Base-by-base conservation (phyloP, 2,329 filamentous ascomycete species). In the Bipolaris cookei region DNA sequence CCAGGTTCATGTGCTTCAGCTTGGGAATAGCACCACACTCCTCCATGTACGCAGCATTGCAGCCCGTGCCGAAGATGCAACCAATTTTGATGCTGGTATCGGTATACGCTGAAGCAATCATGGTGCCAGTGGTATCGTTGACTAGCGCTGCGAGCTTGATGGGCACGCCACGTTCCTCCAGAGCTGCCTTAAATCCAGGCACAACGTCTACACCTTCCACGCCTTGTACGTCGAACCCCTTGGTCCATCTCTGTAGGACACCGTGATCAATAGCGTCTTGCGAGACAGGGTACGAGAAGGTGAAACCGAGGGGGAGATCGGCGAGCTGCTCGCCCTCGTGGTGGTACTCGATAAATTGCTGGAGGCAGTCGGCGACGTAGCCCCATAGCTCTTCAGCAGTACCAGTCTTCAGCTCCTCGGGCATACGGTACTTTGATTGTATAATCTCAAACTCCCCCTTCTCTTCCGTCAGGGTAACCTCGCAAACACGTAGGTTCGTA, bases 1-100 rank as follows among this genome's bases (percentile, higher is more conserved):
- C 90, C 35, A 98, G 85, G 71, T 96, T 95, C 83, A 96, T 86
- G 80, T 97, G 88, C 10, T 90, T 91, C 52, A 99, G 86, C 83
- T 99, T 99, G 64, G 93, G 94, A 64, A 99, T 92, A 11, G 89
- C 91, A 64, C 92, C 92, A 63, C 87, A 91, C 71, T 96, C 80
- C 79, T 99, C 95, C 90, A 99, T 96, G 81, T 99, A 99, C 37
- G 95, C 95, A 38, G 94, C 95, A 72, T 99, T 99, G 81, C 95
- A 97, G 58, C 95, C 95, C 11, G 95, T 99, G 69, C 95, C 95
- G 71, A 99, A 99, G 74, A 99, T 99, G 79, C 94, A 97, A 54
- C 95, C 95, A 70, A 98, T 95, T 80, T 88, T 92, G 86, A 97
- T 96, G 67, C 88, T 87, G 43, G 88, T 82, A 75, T 99, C 93